Evolutionary conservation across 305 asterid species (phyloP).

Genomic region (Fraxinus sp.): DNA sequence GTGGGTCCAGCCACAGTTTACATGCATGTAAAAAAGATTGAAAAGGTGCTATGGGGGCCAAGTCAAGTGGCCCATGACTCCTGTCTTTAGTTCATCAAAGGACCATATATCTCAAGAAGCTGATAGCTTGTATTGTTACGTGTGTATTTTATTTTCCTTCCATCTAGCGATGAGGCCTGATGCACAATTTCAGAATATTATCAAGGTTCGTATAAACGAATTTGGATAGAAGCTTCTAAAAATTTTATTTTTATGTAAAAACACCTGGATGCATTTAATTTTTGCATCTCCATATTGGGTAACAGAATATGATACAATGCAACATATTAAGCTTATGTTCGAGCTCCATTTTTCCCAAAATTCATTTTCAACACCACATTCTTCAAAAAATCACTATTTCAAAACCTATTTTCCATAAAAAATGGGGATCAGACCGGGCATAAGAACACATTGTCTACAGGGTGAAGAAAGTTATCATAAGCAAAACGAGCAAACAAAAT

Average conservation of each 20-base stretch:
- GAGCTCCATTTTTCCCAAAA: too few species aligned
- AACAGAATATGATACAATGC: background rate
- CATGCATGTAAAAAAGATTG: background rate
- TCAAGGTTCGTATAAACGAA: background rate
- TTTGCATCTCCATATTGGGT: background rate
- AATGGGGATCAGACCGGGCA: too few species aligned
- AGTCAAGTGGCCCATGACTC: background rate
- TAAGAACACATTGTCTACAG: background rate
- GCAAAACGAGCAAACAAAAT: background rate
- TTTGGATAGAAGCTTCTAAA: background rate
- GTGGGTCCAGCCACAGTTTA: background rate
- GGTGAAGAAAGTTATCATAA: conserved; percentile 7
- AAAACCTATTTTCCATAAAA: too few species aligned
- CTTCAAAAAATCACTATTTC: too few species aligned
- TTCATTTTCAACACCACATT: too few species aligned
- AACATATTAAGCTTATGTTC: background rate
- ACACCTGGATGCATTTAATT: background rate
- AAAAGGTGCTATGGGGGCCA: background rate
- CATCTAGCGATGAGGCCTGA: background rate
- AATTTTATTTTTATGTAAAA: background rate
- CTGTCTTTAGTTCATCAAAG: background rate
- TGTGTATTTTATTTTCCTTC: background rate
- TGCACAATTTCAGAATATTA: background rate
- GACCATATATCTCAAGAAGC: background rate
- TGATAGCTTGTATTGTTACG: background rate